Evolutionary conservation across 1,284 basidiomycete genomes (phyloP).

Genomic region (Cryptococcus sp.): DNA sequence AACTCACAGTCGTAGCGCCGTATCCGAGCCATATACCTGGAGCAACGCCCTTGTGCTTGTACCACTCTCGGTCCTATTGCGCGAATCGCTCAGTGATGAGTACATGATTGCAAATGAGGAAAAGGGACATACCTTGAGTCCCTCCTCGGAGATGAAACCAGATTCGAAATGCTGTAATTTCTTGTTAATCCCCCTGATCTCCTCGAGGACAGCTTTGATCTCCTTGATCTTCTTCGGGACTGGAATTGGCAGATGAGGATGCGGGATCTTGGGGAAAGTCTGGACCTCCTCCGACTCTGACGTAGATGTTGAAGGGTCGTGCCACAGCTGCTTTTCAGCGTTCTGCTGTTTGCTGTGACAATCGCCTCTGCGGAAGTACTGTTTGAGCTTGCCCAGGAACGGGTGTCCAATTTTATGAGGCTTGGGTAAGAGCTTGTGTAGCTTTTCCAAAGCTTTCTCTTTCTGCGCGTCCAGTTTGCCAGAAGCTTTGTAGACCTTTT

Average conservation of each 20-base stretch:
- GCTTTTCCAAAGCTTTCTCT: conserved; percentile 42
- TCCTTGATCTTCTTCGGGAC: conserved; percentile 43
- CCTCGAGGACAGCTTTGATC: conserved; percentile 64
- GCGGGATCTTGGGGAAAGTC: conserved; percentile 13
- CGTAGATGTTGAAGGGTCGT: neutral
- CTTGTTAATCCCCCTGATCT: conserved; percentile 67
- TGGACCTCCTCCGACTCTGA: neutral
- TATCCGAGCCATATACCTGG: conserved; percentile 90
- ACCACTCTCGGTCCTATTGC: conserved; percentile 73
- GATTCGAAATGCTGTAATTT: conserved; percentile 75
- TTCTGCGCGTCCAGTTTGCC: conserved; percentile 62
- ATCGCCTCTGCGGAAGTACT: neutral
- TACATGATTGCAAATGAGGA: neutral
- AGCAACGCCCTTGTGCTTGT: conserved; percentile 78
- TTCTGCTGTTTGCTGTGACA: neutral
- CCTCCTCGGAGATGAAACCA: conserved; percentile 78
- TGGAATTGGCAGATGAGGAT: conserved; percentile 16
- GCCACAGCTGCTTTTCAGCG: conserved; percentile 4
- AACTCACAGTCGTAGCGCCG: conserved; percentile 59
- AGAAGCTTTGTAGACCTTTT: conserved; percentile 60
- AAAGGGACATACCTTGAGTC: conserved; percentile 58
- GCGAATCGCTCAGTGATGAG: conserved; percentile 6
- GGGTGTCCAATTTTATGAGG: conserved; percentile 5
- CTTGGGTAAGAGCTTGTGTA: conserved; percentile 47
- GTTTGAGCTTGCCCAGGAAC: conserved; percentile 2